Base-by-base conservation (phyloP, 73 alveolate genomes). In the Uronychia setigera region DNA sequence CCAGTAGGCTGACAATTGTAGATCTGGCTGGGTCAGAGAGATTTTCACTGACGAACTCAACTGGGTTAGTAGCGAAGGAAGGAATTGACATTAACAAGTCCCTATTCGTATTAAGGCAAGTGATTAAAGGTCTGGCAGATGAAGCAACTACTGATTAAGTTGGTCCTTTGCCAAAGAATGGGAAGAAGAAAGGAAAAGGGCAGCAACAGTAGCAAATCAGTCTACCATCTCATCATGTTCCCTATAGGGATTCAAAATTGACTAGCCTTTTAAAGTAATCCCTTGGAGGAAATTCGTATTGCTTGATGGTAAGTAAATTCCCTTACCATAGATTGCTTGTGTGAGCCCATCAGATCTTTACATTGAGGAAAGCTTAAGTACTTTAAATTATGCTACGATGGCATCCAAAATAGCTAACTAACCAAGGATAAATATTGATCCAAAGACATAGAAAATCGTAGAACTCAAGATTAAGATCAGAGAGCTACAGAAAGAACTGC, bases 361-460 rank as follows among this genome's bases (percentile, higher is more conserved):
- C 80, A 86, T 89, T 32, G 99, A 97, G 58, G 99, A 97, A 79
- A 96, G 94, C 82, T 77, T 96, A 11, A 91, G 97, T 35, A 97
- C 99, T 81, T 91, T 97, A 74, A 84, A 94, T 83, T 97, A 97
- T 94, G 99, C 99, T 5, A 95, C 97, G 1, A 93, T 93, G 87
- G 99, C 99, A 59, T 90, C 96, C 32, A 86, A 88, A 59, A 97
- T 97, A 31, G 88, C 96, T 25, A 97, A 97, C 85, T 76, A 90
- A 77, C 98, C 98, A 1, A 80, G 83, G 25, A 95, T 92, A 80
- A 97, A 97, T 92, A 91, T 93, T 26, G 98, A 95, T 86, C 98
- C 98, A 0, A 90, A 92, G 46, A 89, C 84, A 1, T 28, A 81
- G 76, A 74, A 84, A 0, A 79, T 95, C 33, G 76, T 46, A 32